Evolutionary conservation across 2,329 filamentous ascomycete species (phyloP), one percentile per base, ranked within the genome.

Genomic region (Uncinocarpus reesii): DNA sequence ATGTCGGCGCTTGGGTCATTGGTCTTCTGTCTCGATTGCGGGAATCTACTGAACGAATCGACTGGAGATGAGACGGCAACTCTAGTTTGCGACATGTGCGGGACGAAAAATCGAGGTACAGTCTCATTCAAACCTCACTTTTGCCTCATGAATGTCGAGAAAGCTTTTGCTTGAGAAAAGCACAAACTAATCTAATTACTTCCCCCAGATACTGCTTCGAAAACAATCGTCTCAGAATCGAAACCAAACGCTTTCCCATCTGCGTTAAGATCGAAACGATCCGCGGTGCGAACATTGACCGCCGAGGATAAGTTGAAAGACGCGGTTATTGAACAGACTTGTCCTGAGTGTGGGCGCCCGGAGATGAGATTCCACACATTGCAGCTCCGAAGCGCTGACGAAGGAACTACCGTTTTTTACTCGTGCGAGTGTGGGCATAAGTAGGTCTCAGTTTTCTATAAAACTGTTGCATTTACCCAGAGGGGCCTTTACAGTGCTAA

Each of bases 1-100:
- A 95, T 95, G 90, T 81, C 89, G 55, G 81, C 86, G 15, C 88
- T 95, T 56, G 90, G 88, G 48, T 90, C 88, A 45, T 75, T 96
- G 34, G 82, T 95, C 29, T 96, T 96, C 67, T 96, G 90, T 72
- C 86, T 77, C 47, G 86, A 89, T 64, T 96, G 90, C 66, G 90
- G 90, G 53, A 94, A 94, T 64, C 75, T 95, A 2, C 73, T 96
- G 34, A 87, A 92, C 46, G 78, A 83, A 45, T 87, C 85, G 40
- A 83, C 83, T 54, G 86, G 85, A 52, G 82, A 81, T 51, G 75
- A 79, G 57, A 84, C 87, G 62, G 83, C 84, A 49, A 77, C 84
- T 49, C 71, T 96, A 50, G 75, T 77, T 55, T 98, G 90, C 73
- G 84, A 86, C 59, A 83, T 89, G 64, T 96, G 90, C 65, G 86